Evolutionary conservation across 2,329 filamentous ascomycete genomes (phyloP).

Genomic region (Pochonia chlamydosporia): DNA sequence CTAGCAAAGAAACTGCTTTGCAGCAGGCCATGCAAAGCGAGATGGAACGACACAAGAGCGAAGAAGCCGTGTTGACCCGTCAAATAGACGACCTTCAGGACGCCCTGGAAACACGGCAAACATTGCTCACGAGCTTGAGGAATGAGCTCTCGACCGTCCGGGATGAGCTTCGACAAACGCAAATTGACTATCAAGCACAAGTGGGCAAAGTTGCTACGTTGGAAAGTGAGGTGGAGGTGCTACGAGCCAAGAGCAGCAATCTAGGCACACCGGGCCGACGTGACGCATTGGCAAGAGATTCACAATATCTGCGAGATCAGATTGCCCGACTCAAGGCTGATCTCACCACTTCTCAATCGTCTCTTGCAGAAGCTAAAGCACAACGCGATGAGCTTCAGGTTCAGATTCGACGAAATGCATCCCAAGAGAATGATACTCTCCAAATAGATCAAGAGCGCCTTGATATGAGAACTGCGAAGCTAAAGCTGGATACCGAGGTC

Average conservation of each 20-base stretch:
- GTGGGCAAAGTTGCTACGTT: constrained; percentile 61
- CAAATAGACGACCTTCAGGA: constrained; percentile 71
- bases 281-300: constrained; percentile 52
- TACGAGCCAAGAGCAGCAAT: constrained; percentile 39
- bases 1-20: constrained; percentile 61
- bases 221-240: constrained; percentile 71
- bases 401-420: constrained; percentile 49
- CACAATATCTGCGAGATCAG: constrained; percentile 58
- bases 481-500: constrained; percentile 62
- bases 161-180: constrained; percentile 65
- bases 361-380: constrained; percentile 51
- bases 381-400: constrained; percentile 63
- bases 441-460: constrained; percentile 63
- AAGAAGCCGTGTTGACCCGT: constrained; percentile 63
- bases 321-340: constrained; percentile 54
- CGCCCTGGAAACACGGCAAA: constrained; percentile 62
- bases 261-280: constrained; percentile 33
- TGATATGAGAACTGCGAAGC: constrained; percentile 60
- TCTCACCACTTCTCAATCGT: constrained; percentile 51
- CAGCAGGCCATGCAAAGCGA: constrained; percentile 66
- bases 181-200: constrained; percentile 56
- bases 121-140: constrained; percentile 58
- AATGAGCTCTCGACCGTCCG: constrained; percentile 59
- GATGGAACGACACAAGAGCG: constrained; percentile 62
- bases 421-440: constrained; percentile 53